phyloP scores from a whole-genome alignment of 805 yeast species.

The Cyberlindnera mississippiensis region DNA sequence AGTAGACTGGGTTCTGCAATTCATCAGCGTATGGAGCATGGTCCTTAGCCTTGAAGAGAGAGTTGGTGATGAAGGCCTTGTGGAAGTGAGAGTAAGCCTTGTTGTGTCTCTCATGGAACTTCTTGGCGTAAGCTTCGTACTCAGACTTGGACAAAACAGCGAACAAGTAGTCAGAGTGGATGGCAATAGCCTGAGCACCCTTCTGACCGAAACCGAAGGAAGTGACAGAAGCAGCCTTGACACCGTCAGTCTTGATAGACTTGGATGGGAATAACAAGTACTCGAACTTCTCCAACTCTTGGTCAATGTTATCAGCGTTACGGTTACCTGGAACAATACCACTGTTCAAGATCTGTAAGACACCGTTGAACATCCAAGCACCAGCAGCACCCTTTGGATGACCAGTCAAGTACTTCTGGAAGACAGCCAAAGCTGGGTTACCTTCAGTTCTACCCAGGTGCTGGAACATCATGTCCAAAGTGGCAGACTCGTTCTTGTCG shows the following conservation, averaged over 20 bases:
- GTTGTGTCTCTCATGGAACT: constrained; percentile 79
- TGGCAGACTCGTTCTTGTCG: constrained; percentile 95
- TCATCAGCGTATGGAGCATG: constrained; percentile 90
- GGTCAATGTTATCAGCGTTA: constrained; percentile 96
- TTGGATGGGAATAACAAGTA: constrained; percentile 93
- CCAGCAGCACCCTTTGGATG: constrained; percentile 99
- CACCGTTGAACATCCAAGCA: constrained; percentile 99
- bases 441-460: constrained; percentile 97
- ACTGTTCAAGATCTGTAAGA: constrained; percentile 82
- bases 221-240: constrained; percentile 94
- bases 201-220: constrained; percentile 99
- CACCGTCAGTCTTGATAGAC: constrained; percentile 90
- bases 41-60: constrained; percentile 89
- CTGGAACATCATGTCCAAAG: constrained; percentile 86
- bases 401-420: constrained; percentile 98
- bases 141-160: constrained; percentile 71
- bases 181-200: constrained; percentile 92
- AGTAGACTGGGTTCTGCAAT: constrained; percentile 83
- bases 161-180: constrained; percentile 90
- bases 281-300: constrained; percentile 74
- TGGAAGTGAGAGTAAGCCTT: constrained; percentile 93
- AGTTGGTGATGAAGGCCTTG: constrained; percentile 85
- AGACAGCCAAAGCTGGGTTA: constrained; percentile 95
- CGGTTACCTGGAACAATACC: constrained; percentile 98
- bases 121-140: constrained; percentile 66